A percentile compares a stretch with the other conserved stretches of the same genome.
These are phyloP conservation scores for Eleusine coracana DNA, from an alignment of 176 grass and related monocot species.

Conservation along the genomic window DNA sequence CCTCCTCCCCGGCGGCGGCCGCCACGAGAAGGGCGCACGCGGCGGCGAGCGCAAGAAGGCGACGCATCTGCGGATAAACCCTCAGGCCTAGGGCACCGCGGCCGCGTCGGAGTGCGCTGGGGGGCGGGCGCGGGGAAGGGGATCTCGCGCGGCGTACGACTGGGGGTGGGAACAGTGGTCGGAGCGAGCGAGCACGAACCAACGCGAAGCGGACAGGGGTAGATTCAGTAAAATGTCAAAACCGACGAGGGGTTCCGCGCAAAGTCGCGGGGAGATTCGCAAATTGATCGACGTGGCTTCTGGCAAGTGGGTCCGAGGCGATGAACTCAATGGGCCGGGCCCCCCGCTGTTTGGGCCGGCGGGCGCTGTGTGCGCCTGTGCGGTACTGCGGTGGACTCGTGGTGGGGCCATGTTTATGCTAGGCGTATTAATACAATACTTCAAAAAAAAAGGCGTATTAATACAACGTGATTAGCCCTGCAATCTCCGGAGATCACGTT, in stretches of 20 bases:
- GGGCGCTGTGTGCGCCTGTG: neutral
- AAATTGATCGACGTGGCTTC: neutral
- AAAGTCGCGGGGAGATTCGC: neutral
- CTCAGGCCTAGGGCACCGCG: neutral
- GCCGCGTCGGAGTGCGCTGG: neutral
- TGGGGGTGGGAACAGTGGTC: conserved; percentile 4
- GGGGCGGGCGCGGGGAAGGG: neutral
- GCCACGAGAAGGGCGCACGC: conserved; percentile 40
- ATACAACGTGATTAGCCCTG: neutral
- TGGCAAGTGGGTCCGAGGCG: neutral
- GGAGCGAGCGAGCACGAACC: conserved; percentile 31
- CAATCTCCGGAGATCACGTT: neutral
- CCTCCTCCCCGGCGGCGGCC: conserved; percentile 18
- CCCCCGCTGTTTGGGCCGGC: no score
- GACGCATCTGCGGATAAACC: conserved; percentile 41
- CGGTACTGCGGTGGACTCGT: neutral
- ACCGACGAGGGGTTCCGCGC: conserved; percentile 11
- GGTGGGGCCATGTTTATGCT: neutral
- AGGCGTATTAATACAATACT: neutral
- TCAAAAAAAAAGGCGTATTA: neutral
- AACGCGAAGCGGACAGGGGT: conserved; percentile 28
- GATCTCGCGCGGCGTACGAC: conserved; percentile 43
- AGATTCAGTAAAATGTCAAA: neutral
- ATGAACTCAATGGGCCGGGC: neutral
- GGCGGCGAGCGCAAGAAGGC: conserved; percentile 34